Evolutionary conservation across 2,329 filamentous ascomycete genomes (phyloP).

Genomic region (Arthrobotrys entomopaga): DNA sequence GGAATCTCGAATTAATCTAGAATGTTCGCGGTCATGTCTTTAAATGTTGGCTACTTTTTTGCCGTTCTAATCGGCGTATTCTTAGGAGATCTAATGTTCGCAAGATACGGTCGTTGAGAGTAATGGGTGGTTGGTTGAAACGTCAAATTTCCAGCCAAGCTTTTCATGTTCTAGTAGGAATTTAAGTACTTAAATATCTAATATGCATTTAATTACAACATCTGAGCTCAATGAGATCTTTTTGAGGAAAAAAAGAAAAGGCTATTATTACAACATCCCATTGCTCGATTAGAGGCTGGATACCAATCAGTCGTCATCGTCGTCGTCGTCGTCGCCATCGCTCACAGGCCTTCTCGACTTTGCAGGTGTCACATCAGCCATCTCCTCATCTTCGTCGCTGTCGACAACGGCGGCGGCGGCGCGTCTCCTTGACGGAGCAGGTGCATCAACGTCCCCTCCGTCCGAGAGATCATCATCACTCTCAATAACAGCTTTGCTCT

Average conservation of each 20-base stretch:
- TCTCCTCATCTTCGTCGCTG: constrained; percentile 54
- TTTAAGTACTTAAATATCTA: no score
- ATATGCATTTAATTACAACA: no score
- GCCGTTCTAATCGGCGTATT: constrained; percentile 83
- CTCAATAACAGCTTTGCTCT: constrained; percentile 39
- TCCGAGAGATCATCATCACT: constrained; percentile 46
- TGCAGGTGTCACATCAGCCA: constrained; percentile 56
- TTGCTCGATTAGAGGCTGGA: background rate
- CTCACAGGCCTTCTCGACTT: constrained; percentile 3
- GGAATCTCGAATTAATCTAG: constrained; percentile 64
- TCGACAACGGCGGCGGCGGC: constrained; percentile 15
- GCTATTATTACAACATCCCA: constrained; percentile 40
- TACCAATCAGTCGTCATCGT: constrained; percentile 20
- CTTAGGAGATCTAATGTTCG: constrained; percentile 81
- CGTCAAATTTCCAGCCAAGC: no score
- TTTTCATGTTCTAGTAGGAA: no score
- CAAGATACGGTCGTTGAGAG: constrained; percentile 67
- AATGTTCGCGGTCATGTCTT: constrained; percentile 91
- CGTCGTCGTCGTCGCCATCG: constrained; percentile 37
- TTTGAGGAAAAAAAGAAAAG: constrained; percentile 6
- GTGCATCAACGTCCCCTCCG: constrained; percentile 16
- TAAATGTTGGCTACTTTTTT: constrained; percentile 87
- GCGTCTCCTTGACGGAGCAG: constrained; percentile 18
- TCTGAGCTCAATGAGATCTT: background rate
- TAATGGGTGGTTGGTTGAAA: no score